These are phyloP conservation scores for Ambrosia hybrid DNA, from an alignment of 140 eudicot species.

Conservation along the genomic window DNA sequence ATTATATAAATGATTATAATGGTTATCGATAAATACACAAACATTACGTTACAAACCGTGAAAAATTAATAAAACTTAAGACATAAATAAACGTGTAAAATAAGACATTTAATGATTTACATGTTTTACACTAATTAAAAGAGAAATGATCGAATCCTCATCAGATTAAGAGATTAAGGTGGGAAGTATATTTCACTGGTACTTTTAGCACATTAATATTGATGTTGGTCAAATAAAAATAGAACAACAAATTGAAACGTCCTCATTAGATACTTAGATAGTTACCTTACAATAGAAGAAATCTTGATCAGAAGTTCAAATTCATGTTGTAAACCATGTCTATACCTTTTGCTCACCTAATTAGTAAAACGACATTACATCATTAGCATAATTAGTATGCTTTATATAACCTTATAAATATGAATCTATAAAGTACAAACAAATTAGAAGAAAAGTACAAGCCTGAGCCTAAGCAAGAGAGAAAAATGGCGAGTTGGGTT, in stretches of 20 bases:
- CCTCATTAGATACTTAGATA: not conserved
- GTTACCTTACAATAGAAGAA: conserved; percentile 45
- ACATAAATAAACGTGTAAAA: too few species aligned
- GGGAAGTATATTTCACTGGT: conserved; percentile 32
- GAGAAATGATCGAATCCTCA: too few species aligned
- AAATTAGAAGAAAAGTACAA: not conserved
- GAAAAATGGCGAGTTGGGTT: conserved; percentile 42
- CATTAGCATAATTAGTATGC: not conserved
- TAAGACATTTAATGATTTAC: too few species aligned
- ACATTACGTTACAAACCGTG: too few species aligned
- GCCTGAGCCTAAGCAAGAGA: not conserved
- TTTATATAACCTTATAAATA: conserved; percentile 20
- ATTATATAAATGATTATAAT: too few species aligned
- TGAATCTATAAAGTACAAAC: not conserved
- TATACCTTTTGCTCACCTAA: conserved; percentile 47
- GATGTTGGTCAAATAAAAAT: conserved; percentile 27
- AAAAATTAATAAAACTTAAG: too few species aligned
- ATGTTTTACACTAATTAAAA: too few species aligned
- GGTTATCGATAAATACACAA: too few species aligned
- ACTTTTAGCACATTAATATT: conserved; percentile 23
- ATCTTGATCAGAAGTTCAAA: conserved; percentile 25
- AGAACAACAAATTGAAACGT: not conserved
- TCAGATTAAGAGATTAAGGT: conserved; percentile 30
- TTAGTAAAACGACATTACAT: conserved; percentile 60
- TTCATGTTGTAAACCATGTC: conserved; percentile 17